These are phyloP conservation scores for Eucalyptus regnans DNA, from an alignment of 345 rosid genomes.

Conservation along the genomic window DNA sequence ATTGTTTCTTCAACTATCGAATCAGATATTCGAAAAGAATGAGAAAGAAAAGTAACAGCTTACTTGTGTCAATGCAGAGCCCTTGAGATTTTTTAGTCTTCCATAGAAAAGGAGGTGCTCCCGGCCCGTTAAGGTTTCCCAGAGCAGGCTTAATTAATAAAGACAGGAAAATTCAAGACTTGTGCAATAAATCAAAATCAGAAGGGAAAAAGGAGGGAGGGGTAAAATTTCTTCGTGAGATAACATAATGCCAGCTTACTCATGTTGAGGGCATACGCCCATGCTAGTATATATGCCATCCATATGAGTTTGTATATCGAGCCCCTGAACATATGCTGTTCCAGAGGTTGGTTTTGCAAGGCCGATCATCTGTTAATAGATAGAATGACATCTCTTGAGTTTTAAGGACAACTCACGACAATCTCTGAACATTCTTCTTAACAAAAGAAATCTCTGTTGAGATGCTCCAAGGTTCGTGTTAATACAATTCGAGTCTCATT, in stretches of 20 bases:
- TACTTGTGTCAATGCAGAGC: conserved; percentile 53
- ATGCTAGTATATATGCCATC: conserved; percentile 77
- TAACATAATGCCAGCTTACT: conserved; percentile 27
- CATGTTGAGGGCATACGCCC: conserved; percentile 98
- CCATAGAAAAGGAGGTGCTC: conserved; percentile 94
- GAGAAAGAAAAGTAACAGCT: not conserved
- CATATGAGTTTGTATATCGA: conserved; percentile 65
- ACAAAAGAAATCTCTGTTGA: not conserved
- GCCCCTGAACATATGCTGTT: conserved; percentile 63
- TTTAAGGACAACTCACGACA: not conserved
- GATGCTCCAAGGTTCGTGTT: not conserved
- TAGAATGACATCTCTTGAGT: not conserved
- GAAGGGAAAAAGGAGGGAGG: not conserved
- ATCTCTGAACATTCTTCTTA: not conserved
- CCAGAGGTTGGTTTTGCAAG: conserved; percentile 82
- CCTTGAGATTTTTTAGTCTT: conserved; percentile 87
- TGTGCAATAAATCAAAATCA: not conserved
- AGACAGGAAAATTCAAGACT: not conserved
- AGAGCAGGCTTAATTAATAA: conserved; percentile 51
- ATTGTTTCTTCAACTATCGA: not conserved
- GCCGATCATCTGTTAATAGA: conserved; percentile 73
- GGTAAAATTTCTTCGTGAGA: not conserved
- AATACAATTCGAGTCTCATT: not conserved
- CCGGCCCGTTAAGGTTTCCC: conserved; percentile 89
- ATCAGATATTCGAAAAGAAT: not conserved